These are phyloP conservation scores for Capronia coronata DNA, from an alignment of 2,329 filamentous ascomycete genomes.

Conservation along the genomic window DNA sequence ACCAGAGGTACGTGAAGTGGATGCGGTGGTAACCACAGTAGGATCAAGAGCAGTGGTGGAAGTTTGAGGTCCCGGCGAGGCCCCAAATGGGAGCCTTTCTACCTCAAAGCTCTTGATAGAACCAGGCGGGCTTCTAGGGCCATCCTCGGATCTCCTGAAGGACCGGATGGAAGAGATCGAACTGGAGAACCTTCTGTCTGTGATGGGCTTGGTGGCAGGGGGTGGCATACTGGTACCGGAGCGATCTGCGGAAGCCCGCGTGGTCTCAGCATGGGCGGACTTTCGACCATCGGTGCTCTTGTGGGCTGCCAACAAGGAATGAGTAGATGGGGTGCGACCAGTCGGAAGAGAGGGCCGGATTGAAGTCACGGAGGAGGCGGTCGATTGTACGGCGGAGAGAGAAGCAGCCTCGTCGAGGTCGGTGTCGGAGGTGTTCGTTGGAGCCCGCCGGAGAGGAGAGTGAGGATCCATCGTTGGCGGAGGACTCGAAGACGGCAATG, in stretches of 20 bases:
- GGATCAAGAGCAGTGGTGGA: conserved; percentile 27
- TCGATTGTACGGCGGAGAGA: conserved; percentile 17
- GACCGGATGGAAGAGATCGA: conserved; percentile 19
- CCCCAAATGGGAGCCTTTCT: conserved; percentile 31
- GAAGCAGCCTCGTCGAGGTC: conserved; percentile 15
- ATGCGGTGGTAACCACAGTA: conserved; percentile 26
- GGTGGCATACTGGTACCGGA: conserved; percentile 61
- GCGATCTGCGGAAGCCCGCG: conserved; percentile 52
- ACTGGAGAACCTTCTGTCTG: conserved; percentile 25
- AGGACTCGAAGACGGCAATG: not conserved
- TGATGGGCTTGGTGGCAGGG: conserved; percentile 36
- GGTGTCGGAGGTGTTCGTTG: conserved; percentile 20
- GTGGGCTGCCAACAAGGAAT: conserved; percentile 44
- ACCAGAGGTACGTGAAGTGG: conserved; percentile 19
- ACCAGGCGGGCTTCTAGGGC: conserved; percentile 22
- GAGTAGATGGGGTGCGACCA: conserved; percentile 26
- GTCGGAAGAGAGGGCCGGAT: conserved; percentile 1
- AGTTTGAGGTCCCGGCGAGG: conserved; percentile 15
- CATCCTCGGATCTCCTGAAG: conserved; percentile 18
- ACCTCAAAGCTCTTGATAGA: conserved; percentile 34
- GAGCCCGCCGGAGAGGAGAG: conserved; percentile 18
- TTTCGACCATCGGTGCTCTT: conserved; percentile 36
- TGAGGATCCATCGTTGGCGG: conserved; percentile 12
- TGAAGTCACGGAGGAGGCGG: conserved; percentile 17
- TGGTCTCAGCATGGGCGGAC: conserved; percentile 57